Base-by-base conservation (phyloP, 2,329 filamentous ascomycete species). In the Akanthomyces dipterigenus region DNA sequence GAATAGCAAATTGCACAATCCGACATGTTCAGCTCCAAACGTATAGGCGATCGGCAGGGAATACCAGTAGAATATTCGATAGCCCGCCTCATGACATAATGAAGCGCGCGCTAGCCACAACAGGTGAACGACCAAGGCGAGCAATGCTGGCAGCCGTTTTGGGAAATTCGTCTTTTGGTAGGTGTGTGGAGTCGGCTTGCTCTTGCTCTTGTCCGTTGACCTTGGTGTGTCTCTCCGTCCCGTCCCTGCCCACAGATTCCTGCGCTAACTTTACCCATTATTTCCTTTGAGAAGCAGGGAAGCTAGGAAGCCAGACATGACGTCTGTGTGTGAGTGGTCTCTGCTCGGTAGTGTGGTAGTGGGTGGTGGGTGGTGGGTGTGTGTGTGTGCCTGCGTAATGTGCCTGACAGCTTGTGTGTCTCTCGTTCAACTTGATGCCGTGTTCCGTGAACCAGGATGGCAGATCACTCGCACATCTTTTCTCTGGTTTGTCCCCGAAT, bases 371-470 rank as follows among this genome's bases (percentile, higher is more conserved):
- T 43, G 16, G 6, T 34, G 31, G 2, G 28, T 26, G 20, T 6
- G 28, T 28, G 34, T n/a, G 36, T 38, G 34, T 24, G 38, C 28
- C 26, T 16, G 45, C 22, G 45, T 42, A 18, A 26, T 40, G 55
- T 58, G 34, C 55, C 55, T 58, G 55, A 28, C 45, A 40, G 22
- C 28, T 24, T 18, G 51, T 49, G 55, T 49, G 55, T 26, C 22
- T 4, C 55, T 58, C 55, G 55, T 58, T 58, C 45, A 58, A 49
- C 18, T 24, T 58, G 42, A 58, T 58, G 55, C 55, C 55, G 55
- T 49, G 55, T 42, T 58, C 55, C 55, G 45, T 58, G 55, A 46
- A 55, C 24, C 18, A 45, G 40, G 7, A 34, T 4, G 42, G 54
- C 18, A 36, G 54, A 55, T 45, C 40, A 43, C 7, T 6, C 34